phyloP scores from a whole-genome alignment of 1,284 basidiomycete species.

The Rhodotorula sp. region DNA sequence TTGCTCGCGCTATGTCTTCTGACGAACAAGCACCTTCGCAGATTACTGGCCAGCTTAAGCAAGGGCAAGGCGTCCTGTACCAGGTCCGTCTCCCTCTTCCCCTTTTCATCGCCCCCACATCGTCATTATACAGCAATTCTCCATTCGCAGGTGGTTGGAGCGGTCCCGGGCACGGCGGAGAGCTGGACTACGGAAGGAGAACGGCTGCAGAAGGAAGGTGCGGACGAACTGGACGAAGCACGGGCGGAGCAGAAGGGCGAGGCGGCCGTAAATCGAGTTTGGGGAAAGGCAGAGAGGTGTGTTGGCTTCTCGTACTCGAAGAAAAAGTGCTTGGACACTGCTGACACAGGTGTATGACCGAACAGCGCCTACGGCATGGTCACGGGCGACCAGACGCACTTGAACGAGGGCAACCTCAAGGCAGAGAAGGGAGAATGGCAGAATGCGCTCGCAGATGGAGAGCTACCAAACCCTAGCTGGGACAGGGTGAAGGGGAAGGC shows the following conservation, averaged over 20 bases:
- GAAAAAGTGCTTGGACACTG: not conserved
- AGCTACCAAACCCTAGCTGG: constrained; percentile 13
- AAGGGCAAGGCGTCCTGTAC: constrained; percentile 14
- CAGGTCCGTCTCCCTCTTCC: not conserved
- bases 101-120: not conserved
- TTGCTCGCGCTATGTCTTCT: not conserved
- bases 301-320: constrained; percentile 18
- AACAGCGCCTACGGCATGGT: constrained; percentile 47
- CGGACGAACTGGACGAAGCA: constrained; percentile 47
- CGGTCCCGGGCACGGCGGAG: constrained; percentile 8
- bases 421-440: constrained; percentile 48
- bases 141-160: constrained; percentile 13
- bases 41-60: constrained; percentile 9
- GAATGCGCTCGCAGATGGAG: constrained; percentile 38
- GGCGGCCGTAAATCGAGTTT: constrained; percentile 44
- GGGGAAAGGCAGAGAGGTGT: constrained; percentile 49
- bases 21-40: constrained; percentile 13
- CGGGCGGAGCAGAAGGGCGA: constrained; percentile 45
- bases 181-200: constrained; percentile 45
- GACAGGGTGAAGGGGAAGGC: constrained; percentile 35
- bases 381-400: constrained; percentile 47
- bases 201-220: constrained; percentile 43
- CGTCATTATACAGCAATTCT: not conserved
- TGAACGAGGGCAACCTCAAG: constrained; percentile 48
- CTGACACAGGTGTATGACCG: not conserved